Conservation (phyloP, 2,329 filamentous ascomycete species). For the Elsinoe fawcettii region DNA sequence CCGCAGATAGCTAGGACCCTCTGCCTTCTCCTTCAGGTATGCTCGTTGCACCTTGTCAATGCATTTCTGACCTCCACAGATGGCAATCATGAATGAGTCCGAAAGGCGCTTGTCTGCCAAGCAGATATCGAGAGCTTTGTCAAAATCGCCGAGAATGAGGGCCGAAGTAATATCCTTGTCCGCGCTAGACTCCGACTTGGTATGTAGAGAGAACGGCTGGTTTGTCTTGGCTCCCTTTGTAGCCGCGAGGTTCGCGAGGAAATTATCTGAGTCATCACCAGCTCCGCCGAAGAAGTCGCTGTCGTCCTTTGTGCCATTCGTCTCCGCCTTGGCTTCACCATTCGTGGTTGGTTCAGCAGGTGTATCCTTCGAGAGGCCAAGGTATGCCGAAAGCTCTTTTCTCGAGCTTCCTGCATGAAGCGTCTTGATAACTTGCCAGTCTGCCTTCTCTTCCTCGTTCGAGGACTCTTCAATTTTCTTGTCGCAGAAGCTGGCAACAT, state of each 20-base stretch:
- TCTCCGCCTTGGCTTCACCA: constrained; percentile 47
- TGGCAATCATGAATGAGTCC: constrained; percentile 96
- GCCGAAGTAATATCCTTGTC: constrained; percentile 84
- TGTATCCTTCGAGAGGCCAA: constrained; percentile 63
- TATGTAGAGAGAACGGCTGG: constrained; percentile 85
- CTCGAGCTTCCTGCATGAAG: constrained; percentile 79
- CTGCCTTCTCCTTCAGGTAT: constrained; percentile 76
- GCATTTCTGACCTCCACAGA: constrained; percentile 87
- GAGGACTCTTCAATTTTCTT: constrained; percentile 65
- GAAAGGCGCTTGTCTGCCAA: constrained; percentile 75
- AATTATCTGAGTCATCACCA: constrained; percentile 67
- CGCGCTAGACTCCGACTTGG: constrained; percentile 70
- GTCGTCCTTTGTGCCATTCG: constrained; percentile 27
- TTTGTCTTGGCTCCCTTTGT: constrained; percentile 90
- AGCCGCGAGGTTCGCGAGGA: constrained; percentile 74
- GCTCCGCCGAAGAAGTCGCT: constrained; percentile 66
- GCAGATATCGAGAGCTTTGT: constrained; percentile 81
- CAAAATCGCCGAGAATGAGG: constrained; percentile 82
- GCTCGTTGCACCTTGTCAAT: constrained; percentile 89
- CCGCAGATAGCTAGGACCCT: constrained; percentile 83
- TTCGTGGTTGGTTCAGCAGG: constrained; percentile 35
- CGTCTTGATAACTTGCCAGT: constrained; percentile 92
- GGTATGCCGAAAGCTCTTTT: constrained; percentile 75
- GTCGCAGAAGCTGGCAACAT: constrained; percentile 72
- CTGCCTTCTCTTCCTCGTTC: constrained; percentile 85